Conservation (phyloP, 2,329 filamentous ascomycete genomes). For the Drechslerella stenobrocha region DNA sequence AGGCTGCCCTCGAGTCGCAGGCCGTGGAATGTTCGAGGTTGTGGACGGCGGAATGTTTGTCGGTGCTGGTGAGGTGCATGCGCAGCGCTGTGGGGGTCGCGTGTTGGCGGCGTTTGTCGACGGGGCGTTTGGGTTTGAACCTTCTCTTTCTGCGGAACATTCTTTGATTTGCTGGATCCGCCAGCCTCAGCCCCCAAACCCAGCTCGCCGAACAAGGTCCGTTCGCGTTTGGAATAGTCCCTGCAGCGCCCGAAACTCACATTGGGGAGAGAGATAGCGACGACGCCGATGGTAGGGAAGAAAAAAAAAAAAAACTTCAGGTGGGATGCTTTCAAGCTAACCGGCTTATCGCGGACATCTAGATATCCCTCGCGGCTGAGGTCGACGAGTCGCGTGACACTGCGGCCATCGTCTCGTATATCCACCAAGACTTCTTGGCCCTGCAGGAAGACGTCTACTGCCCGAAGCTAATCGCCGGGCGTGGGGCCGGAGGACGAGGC, state of each 20-base stretch:
- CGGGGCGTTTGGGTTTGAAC: slow-evolving; percentile 16
- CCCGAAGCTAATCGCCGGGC: slow-evolving; percentile 35
- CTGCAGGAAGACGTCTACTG: background rate
- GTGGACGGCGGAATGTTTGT: too few species aligned
- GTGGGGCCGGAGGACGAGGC: too few species aligned
- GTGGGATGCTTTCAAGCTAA: too few species aligned
- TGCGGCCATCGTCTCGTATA: background rate
- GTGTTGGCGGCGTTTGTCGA: too few species aligned
- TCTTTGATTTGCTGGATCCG: slow-evolving; percentile 22
- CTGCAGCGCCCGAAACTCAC: too few species aligned
- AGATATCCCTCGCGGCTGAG: slow-evolving; percentile 17
- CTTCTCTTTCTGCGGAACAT: slow-evolving; percentile 33
- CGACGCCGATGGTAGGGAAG: slow-evolving; percentile 16
- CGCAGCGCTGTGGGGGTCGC: too few species aligned
- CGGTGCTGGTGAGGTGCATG: too few species aligned
- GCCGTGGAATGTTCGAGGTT: too few species aligned
- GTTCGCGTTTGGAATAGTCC: too few species aligned
- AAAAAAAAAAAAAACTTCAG: slow-evolving; percentile 10
- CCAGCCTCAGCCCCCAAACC: background rate
- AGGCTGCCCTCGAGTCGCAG: too few species aligned
- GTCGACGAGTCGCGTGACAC: background rate
- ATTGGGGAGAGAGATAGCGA: too few species aligned
- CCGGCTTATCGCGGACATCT: too few species aligned
- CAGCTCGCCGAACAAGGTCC: slow-evolving; percentile 6
- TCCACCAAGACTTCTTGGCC: background rate